phyloP scores from a whole-genome alignment of 495 filamentous ascomycete genomes.

The Daldinia vernicosa region DNA sequence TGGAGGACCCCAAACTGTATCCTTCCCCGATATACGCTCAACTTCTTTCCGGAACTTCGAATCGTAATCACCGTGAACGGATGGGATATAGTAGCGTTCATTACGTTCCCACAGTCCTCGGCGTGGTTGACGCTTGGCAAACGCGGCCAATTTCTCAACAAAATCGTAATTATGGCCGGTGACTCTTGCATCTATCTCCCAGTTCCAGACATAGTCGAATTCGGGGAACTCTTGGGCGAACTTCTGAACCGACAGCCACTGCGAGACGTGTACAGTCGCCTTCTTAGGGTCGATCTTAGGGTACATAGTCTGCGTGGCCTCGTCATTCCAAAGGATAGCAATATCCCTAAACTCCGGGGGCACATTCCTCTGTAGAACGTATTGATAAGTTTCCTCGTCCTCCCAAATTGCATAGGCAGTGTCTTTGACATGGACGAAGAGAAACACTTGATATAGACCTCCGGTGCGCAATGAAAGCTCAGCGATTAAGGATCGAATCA shows the following conservation, averaged over 20 bases:
- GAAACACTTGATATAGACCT: slow-evolving; percentile 78
- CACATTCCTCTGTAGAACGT: slow-evolving; percentile 61
- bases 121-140: slow-evolving; percentile 69
- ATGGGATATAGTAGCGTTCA: slow-evolving; percentile 74
- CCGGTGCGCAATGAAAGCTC: slow-evolving; percentile 78
- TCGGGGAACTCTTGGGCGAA: slow-evolving; percentile 74
- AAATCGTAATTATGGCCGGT: slow-evolving; percentile 77
- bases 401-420: slow-evolving; percentile 62
- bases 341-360: slow-evolving; percentile 73
- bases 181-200: slow-evolving; percentile 76
- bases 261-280: slow-evolving; percentile 55
- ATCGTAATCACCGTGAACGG: slow-evolving; percentile 66
- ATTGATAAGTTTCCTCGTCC: slow-evolving; percentile 60
- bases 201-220: slow-evolving; percentile 81
- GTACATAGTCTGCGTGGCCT: slow-evolving; percentile 66
- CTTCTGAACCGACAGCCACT: slow-evolving; percentile 69
- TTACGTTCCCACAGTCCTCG: slow-evolving; percentile 79
- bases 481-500: slow-evolving; percentile 75
- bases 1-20: slow-evolving; percentile 71
- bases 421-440: slow-evolving; percentile 79
- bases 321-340: slow-evolving; percentile 72
- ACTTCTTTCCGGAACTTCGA: slow-evolving; percentile 62
- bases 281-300: slow-evolving; percentile 56
- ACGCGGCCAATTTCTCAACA: slow-evolving; percentile 65
- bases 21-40: slow-evolving; percentile 52